Evolutionary conservation across 352 stramenopile species (phyloP).

Genomic region (Pythium folliculosum): DNA sequence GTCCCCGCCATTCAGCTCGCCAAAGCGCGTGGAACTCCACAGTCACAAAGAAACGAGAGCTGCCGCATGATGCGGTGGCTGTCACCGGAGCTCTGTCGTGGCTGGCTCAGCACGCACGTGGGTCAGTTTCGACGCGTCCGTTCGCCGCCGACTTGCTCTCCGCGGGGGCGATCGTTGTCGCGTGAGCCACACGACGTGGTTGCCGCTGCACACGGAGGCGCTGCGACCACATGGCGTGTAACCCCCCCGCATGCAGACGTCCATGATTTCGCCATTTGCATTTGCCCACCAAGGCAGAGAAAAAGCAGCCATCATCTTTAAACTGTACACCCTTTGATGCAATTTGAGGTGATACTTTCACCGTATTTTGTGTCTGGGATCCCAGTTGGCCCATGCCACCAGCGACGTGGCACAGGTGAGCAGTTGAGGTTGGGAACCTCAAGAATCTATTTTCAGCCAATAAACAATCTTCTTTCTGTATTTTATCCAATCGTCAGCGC

Average conservation of each 20-base stretch:
- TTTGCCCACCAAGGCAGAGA: not conserved
- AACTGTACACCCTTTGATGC: no score
- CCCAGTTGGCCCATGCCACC: not conserved
- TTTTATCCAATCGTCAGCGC: constrained; percentile 13
- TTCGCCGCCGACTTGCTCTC: not conserved
- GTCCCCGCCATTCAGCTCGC: no score
- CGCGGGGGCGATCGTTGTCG: not conserved
- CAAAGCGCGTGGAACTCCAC: no score
- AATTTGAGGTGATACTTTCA: not conserved
- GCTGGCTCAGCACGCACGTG: no score
- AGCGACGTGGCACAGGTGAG: not conserved
- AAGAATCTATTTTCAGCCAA: constrained; percentile 10
- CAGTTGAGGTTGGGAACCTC: constrained; percentile 19
- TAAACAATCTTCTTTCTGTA: not conserved
- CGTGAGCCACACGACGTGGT: not conserved
- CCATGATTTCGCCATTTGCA: not conserved
- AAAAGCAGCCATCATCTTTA: not conserved
- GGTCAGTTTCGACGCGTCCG: not conserved
- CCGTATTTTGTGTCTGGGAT: constrained; percentile 8
- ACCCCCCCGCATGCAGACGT: not conserved
- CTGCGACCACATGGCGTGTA: not conserved
- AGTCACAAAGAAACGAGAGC: no score
- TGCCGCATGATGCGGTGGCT: not conserved
- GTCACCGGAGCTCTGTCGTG: not conserved
- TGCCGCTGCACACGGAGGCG: no score